A percentile compares a stretch with the other conserved stretches of the same genome.
Conservation (phyloP, 768 basidiomycete genomes). For the Rubroboletus pulcherrimus region DNA sequence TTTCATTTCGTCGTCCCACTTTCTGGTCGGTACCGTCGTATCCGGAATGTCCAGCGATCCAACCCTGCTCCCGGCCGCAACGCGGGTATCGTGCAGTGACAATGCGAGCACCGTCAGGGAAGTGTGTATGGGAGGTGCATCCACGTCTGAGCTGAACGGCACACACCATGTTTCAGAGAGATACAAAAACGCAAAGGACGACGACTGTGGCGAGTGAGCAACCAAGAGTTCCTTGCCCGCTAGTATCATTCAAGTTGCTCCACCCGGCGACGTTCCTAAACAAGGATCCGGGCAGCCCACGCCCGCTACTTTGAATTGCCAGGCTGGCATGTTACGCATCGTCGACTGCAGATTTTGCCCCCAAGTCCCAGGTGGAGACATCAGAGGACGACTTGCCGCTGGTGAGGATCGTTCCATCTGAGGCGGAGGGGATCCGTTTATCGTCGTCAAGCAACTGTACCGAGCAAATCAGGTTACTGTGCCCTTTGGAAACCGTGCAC, state of each 20-base stretch:
- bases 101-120: constrained; percentile 14
- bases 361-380: constrained; percentile 2
- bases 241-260: not conserved
- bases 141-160: not conserved
- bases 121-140: not conserved
- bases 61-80: constrained; percentile 9
- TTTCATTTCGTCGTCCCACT: too few relatives aligned
- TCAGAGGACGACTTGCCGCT: constrained; percentile 1
- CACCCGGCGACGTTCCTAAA: not conserved
- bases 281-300: not conserved
- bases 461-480: not conserved
- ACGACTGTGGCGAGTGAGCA: not conserved
- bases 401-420: not conserved
- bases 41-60: constrained; percentile 10
- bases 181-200: constrained; percentile 5
- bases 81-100: constrained; percentile 13
- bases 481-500: constrained; percentile 7
- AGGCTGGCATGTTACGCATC: not conserved
- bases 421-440: constrained; percentile 3
- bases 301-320: constrained; percentile 2
- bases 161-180: not conserved
- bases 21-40: not conserved
- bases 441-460: constrained; percentile 9
- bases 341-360: not conserved
- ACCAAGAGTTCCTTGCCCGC: not conserved